Base-by-base conservation (phyloP, 2,329 filamentous ascomycete species). In the Thermothelomyces thermophilus region DNA sequence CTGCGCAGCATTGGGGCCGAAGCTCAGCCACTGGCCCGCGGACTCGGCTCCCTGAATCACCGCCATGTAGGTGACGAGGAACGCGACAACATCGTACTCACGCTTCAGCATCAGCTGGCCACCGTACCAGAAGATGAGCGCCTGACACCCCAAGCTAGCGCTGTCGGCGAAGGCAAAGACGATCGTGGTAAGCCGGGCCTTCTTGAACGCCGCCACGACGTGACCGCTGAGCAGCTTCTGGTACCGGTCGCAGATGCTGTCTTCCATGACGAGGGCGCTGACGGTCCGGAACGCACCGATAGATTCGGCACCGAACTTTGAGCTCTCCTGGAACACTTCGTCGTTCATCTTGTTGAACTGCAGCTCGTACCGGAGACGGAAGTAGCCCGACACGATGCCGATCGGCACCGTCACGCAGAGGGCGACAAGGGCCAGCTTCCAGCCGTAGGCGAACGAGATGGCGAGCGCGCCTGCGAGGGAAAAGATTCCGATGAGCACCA, bases 221-320 rank as follows among this genome's bases (percentile, higher is more conserved):
- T 89, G 85, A 1, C 71, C 64, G 3, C 67, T 64, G 8, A 89
- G 73, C 2, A 88, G 71, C 0, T 54, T 62, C 16, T 77, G 68
- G 58, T 89, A 90, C 30, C 83, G 75, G 3, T 72, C 61, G 36
- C 76, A 72, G 51, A 89, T 86, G 13, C 73, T 70, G 50, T 82
- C 73, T 62, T 90, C 86, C 60, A 90, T 77, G 1, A 82, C 86
- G 16, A 90, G 71, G 1, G 83, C 76, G 0, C 82, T 70, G 5
- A 90, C 86, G 0, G 86, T 90, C 9, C 86, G 75, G 63, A 87
- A 87, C 0, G 85, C 85, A 1, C 81, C 76, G 35, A 90, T 86
- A 3, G 84, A 79, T 63, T 90, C 86, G 1, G 84, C 79, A 0
- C 84, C 86, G 58, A 89, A 88, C 58, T 86, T 80, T 17, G 85